Evolutionary conservation across 2,329 filamentous ascomycete genomes (phyloP), one percentile per base, ranked within the genome.

Genomic region (Dichotomopilus funicola): DNA sequence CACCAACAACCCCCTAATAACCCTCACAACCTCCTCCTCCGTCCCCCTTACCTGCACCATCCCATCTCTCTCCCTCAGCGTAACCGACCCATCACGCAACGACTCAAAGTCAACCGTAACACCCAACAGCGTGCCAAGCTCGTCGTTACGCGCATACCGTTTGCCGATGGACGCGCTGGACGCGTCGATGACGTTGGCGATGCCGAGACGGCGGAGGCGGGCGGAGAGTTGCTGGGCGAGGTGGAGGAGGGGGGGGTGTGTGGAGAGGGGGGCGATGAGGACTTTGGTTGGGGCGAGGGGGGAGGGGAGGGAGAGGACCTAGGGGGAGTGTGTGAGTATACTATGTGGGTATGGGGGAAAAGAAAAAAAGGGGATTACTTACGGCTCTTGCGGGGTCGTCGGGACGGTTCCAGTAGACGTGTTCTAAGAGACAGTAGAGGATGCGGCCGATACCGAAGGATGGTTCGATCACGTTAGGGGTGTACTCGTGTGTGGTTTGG

Each of bases 41-140:
- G 82, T 83, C 6, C 87, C 88, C 60, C 91, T 84, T 53, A 95
- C 89, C 73, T 96, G 91, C 70, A 85, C 87, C 58, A 88, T 95
- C 13, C 85, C 86, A 73, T 96, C 91, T 61, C 89, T 84, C 69
- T 95, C 91, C 69, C 91, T 79, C 60, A 96, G 78, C 0, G 91
- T 96, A 67, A 91, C 82, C 5, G 86, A 88, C 68, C 82, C 82
- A 70, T 95, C 89, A 72, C 33, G 94, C 83, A 95, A 76, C 51
- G 88, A 91, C 76, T 95, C 87, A 78, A 95, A 96, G 71, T 96
- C 91, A 56, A 95, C 82, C 0, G 91, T 96, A 70, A 96, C 86
- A 66, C 89, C 90, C 60, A 95, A 84, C 19, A 91, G 89, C 48
- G 91, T 95, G 64, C 91, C 91, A 56, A 95, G 80, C 73, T 96